phyloP scores from a whole-genome alignment of 169 alveolate genomes.

The Plasmodium chabaudi region DNA sequence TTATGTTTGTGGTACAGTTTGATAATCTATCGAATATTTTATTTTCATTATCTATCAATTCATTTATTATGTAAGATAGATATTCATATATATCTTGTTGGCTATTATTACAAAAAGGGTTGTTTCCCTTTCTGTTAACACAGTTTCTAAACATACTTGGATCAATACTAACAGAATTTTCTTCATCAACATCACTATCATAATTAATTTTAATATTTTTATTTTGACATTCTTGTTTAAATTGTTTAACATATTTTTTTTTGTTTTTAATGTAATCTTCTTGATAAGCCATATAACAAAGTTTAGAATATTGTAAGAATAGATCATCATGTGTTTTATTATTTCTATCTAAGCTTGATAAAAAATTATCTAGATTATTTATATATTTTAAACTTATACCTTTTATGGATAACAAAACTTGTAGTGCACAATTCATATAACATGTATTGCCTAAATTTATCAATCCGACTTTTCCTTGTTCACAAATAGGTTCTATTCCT shows the following conservation, averaged over 20 bases:
- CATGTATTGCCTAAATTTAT: conserved; percentile 90
- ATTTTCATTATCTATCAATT: conserved; percentile 50
- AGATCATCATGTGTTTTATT: conserved; percentile 45
- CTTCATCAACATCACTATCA: conserved; percentile 70
- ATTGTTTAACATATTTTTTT: conserved; percentile 51
- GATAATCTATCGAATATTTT: conserved; percentile 24
- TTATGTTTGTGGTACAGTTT: not conserved
- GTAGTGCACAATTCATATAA: conserved; percentile 88
- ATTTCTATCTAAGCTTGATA: conserved; percentile 7
- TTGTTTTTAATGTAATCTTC: conserved; percentile 37
- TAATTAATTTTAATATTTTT: conserved; percentile 30
- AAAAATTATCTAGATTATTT: conserved; percentile 12
- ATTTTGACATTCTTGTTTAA: conserved; percentile 33
- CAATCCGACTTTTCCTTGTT: conserved; percentile 84
- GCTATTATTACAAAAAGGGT: conserved; percentile 24
- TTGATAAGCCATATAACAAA: conserved; percentile 41
- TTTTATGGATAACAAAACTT: conserved; percentile 77
- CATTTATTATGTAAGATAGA: conserved; percentile 28
- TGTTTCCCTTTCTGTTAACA: conserved; percentile 29
- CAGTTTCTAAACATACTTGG: conserved; percentile 68
- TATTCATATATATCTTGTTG: conserved; percentile 74
- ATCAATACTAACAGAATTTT: conserved; percentile 40
- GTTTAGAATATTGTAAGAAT: conserved; percentile 43
- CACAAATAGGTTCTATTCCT: conserved; percentile 64
- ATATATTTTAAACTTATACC: conserved; percentile 41